Percentiles rank a stretch among this genome's conserved stretches.
phyloP scores from a whole-genome alignment of 345 rosid species.

The Anacardium occidentale region DNA sequence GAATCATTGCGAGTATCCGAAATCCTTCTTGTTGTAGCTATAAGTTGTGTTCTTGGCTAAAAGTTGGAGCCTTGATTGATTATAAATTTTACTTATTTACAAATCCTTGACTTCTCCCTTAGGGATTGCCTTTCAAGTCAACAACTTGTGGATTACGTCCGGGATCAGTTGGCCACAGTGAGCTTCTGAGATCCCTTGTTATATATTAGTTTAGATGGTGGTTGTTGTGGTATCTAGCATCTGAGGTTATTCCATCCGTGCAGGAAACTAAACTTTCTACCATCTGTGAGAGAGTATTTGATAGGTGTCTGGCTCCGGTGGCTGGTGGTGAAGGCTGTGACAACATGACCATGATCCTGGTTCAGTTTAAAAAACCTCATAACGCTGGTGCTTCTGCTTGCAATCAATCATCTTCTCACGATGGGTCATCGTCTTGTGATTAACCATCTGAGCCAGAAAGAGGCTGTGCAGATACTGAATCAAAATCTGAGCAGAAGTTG shows the following conservation, averaged over 20 bases:
- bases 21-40: background rate
- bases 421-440: too few species aligned
- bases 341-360: constrained; percentile 93
- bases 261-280: constrained; percentile 85
- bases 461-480: too few species aligned
- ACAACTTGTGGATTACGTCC: constrained; percentile 67
- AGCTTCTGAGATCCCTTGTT: constrained; percentile 2
- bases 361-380: constrained; percentile 65
- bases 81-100: background rate
- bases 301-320: constrained; percentile 87
- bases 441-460: background rate
- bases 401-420: background rate
- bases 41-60: background rate
- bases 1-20: background rate
- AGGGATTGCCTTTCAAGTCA: constrained; percentile 96
- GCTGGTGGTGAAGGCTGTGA: constrained; percentile 92
- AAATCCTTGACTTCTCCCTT: background rate
- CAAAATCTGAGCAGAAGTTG: background rate
- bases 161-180: constrained; percentile 55
- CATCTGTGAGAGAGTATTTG: constrained; percentile 78
- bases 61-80: background rate
- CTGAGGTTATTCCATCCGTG: background rate
- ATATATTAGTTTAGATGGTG: background rate
- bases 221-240: background rate
- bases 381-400: constrained; percentile 7